Evolutionary conservation across 2,329 filamentous ascomycete genomes (phyloP).

Genomic region (Fusarium sp.): DNA sequence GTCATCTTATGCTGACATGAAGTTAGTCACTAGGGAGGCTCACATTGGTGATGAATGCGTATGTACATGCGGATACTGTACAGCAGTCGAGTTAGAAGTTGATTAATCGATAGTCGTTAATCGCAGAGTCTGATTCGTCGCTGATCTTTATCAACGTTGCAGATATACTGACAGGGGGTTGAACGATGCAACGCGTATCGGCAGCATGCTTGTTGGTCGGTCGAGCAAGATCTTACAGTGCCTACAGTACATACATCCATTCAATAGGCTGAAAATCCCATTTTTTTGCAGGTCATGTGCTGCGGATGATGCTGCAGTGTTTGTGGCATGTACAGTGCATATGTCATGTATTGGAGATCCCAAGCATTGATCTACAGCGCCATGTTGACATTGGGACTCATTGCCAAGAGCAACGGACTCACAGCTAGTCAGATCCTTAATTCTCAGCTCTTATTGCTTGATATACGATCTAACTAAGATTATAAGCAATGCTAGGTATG

Average conservation of each 20-base stretch:
- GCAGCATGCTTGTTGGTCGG: background rate
- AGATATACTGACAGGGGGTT: conserved; percentile 3
- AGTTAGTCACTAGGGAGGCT: background rate
- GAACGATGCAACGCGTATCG: background rate
- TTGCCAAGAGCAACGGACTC: conserved; percentile 21
- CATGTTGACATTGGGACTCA: conserved; percentile 4
- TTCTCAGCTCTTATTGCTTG: background rate
- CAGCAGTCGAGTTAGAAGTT: conserved; percentile 7
- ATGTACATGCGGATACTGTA: background rate
- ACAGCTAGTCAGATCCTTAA: background rate
- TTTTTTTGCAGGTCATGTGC: conserved; percentile 8
- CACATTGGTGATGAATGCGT: background rate
- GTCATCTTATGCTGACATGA: conserved; percentile 1
- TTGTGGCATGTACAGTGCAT: background rate
- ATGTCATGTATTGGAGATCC: conserved; percentile 17
- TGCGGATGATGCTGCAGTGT: conserved; percentile 19
- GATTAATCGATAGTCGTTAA: background rate
- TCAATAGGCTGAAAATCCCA: background rate
- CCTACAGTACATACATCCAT: background rate
- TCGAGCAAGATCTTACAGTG: background rate
- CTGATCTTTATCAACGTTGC: background rate
- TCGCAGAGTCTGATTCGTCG: background rate
- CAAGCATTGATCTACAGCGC: conserved; percentile 21
- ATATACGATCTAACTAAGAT: background rate
- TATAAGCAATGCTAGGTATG: background rate